phyloP scores from a whole-genome alignment of 169 alveolate species.

The Cryptosporidium ubiquitum region DNA sequence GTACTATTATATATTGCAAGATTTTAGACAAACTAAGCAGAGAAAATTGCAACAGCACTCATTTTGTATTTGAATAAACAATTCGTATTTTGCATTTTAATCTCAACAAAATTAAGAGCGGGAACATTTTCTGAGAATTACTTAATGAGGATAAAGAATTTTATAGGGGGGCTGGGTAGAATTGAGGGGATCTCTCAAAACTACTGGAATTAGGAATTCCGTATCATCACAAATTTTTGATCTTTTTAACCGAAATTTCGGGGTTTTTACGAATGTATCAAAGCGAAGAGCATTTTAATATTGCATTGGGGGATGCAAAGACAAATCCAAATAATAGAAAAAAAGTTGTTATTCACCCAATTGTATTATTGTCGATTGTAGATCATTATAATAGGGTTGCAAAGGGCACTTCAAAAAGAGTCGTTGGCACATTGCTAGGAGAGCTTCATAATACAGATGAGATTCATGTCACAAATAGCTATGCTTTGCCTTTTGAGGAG shows the following conservation, averaged over 20 bases:
- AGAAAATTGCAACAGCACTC: neutral
- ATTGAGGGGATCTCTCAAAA: neutral
- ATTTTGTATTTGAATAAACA: no score
- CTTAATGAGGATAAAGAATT: neutral
- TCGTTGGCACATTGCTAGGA: slow-evolving; percentile 98
- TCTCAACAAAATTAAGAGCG: neutral
- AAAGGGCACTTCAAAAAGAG: slow-evolving; percentile 93
- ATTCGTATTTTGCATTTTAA: no score
- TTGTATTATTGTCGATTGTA: slow-evolving; percentile 96
- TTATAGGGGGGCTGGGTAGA: neutral
- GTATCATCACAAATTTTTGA: neutral
- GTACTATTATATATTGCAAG: neutral
- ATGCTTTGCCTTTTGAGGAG: slow-evolving; percentile 99
- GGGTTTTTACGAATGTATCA: neutral
- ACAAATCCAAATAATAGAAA: neutral
- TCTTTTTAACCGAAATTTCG: neutral
- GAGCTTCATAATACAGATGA: slow-evolving; percentile 88
- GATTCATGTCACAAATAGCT: slow-evolving; percentile 97
- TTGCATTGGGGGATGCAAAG: neutral
- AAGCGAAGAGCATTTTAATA: neutral
- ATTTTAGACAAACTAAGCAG: neutral
- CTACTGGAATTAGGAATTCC: neutral
- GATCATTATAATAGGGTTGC: slow-evolving; percentile 99
- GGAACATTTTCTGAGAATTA: neutral
- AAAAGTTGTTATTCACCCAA: slow-evolving; percentile 94